phyloP scores from a whole-genome alignment of 495 filamentous ascomycete genomes.

The Copromyces sp. region DNA sequence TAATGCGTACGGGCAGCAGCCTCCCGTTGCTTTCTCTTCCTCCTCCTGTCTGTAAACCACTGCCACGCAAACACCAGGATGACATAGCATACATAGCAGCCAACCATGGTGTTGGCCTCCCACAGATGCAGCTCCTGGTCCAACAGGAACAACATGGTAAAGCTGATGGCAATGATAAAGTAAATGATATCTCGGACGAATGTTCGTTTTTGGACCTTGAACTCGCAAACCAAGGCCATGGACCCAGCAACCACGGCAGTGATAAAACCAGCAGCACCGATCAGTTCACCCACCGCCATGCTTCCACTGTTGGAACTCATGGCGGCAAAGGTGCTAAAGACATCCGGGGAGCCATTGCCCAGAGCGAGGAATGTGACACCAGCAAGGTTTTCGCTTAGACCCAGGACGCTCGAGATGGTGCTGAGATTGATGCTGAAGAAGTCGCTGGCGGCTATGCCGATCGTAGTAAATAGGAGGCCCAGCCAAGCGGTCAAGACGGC shows the following conservation, averaged over 20 bases:
- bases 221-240: slow-evolving; percentile 91
- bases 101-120: slow-evolving; percentile 88
- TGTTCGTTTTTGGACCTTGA: slow-evolving; percentile 76
- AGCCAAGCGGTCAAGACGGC: slow-evolving; percentile 71
- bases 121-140: slow-evolving; percentile 78
- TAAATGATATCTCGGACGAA: slow-evolving; percentile 91
- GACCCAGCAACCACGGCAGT: slow-evolving; percentile 95
- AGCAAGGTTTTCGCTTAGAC: slow-evolving; percentile 90
- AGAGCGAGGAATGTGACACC: slow-evolving; percentile 96
- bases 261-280: slow-evolving; percentile 94
- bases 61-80: slow-evolving; percentile 84
- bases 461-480: slow-evolving; percentile 86
- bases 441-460: slow-evolving; percentile 96
- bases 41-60: slow-evolving; percentile 59
- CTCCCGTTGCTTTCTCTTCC: slow-evolving; percentile 50
- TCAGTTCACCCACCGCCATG: slow-evolving; percentile 88
- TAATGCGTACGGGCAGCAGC: slow-evolving; percentile 65
- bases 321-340: slow-evolving; percentile 96
- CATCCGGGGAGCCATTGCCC: slow-evolving; percentile 97
- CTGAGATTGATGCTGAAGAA: slow-evolving; percentile 97
- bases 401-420: slow-evolving; percentile 76
- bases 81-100: slow-evolving; percentile 87
- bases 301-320: slow-evolving; percentile 95
- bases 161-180: slow-evolving; percentile 78
- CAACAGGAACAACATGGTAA: slow-evolving; percentile 78